Conservation (phyloP, 2,329 filamentous ascomycete genomes). For the Hymenoscyphus occultus region DNA sequence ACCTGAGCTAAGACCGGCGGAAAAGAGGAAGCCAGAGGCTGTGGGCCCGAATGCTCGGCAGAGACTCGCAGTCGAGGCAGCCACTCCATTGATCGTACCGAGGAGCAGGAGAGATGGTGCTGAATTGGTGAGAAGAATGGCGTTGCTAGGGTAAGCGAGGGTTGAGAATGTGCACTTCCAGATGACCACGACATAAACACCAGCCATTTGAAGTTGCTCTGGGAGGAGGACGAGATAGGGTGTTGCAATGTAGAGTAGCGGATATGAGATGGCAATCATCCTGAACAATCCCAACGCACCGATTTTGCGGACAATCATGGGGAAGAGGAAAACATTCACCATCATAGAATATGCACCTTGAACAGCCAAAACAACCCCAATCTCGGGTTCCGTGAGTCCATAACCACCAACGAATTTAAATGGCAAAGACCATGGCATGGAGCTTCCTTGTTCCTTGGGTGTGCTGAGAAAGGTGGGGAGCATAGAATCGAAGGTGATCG, state of each 20-base stretch:
- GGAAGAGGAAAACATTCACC: constrained; percentile 73
- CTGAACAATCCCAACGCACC: constrained; percentile 81
- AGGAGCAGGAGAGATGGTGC: constrained; percentile 80
- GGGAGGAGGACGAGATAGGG: constrained; percentile 89
- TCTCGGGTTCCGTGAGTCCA: constrained; percentile 74
- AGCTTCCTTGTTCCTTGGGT: constrained; percentile 34
- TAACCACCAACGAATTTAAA: constrained; percentile 91
- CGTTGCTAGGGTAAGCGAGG: constrained; percentile 85
- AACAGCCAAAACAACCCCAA: constrained; percentile 82
- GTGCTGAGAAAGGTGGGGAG: constrained; percentile 77
- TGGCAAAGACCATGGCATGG: constrained; percentile 60
- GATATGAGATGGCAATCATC: constrained; percentile 77
- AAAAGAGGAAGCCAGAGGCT: constrained; percentile 80
- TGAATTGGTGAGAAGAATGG: constrained; percentile 85
- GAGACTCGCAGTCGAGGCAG: constrained; percentile 85
- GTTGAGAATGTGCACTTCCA: constrained; percentile 94
- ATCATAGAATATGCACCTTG: constrained; percentile 90
- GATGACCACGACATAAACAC: constrained; percentile 74
- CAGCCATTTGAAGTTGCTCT: constrained; percentile 63
- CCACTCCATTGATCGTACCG: constrained; percentile 88
- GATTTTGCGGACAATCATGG: constrained; percentile 69
- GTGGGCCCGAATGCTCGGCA: constrained; percentile 87
- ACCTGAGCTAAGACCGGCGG: constrained; percentile 72
- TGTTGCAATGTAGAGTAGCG: constrained; percentile 79
- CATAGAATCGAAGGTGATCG: constrained; percentile 92